Conservation (phyloP, 2,329 filamentous ascomycete genomes). For the Aspergillus puulaauensis region DNA sequence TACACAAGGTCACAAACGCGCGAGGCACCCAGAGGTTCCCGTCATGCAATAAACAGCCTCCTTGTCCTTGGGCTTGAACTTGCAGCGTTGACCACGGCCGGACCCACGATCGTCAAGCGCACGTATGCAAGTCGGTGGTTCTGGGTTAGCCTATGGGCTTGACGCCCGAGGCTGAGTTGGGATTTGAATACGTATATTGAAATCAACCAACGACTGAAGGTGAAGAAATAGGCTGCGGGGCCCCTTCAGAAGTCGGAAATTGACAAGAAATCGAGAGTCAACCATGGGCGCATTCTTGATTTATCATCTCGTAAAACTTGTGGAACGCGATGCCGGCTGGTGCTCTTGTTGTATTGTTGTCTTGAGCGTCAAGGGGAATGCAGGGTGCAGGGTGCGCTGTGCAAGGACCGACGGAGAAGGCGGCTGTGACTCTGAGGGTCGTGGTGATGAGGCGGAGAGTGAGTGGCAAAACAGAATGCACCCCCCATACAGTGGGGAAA, state of each 20-base stretch:
- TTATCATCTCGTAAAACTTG: constrained; percentile 7
- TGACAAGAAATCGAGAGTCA: constrained; percentile 10
- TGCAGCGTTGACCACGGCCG: constrained; percentile 9
- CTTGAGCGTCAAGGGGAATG: constrained; percentile 8
- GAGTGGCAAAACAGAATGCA: constrained; percentile 18
- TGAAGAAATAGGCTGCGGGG: constrained; percentile 8
- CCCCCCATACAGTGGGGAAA: constrained; percentile 3
- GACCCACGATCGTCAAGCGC: constrained; percentile 30
- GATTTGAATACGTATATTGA: background rate
- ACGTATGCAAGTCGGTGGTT: constrained; percentile 35
- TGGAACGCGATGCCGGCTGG: background rate
- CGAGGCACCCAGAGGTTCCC: constrained; percentile 15
- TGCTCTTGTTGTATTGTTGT: background rate
- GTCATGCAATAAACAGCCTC: constrained; percentile 15
- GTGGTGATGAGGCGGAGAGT: constrained; percentile 14
- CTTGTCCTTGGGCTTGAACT: constrained; percentile 13
- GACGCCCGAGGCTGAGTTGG: constrained; percentile 23
- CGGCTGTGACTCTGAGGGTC: background rate
- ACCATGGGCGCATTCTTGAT: constrained; percentile 8
- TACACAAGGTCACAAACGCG: constrained; percentile 7
- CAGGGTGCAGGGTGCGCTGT: constrained; percentile 4
- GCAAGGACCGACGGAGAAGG: background rate
- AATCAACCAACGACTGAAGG: constrained; percentile 8
- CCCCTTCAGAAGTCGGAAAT: constrained; percentile 8
- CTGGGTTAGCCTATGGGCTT: constrained; percentile 24